These are phyloP conservation scores for Globisporangium emineosum DNA, from an alignment of 352 stramenopile genomes.

Conservation along the genomic window DNA sequence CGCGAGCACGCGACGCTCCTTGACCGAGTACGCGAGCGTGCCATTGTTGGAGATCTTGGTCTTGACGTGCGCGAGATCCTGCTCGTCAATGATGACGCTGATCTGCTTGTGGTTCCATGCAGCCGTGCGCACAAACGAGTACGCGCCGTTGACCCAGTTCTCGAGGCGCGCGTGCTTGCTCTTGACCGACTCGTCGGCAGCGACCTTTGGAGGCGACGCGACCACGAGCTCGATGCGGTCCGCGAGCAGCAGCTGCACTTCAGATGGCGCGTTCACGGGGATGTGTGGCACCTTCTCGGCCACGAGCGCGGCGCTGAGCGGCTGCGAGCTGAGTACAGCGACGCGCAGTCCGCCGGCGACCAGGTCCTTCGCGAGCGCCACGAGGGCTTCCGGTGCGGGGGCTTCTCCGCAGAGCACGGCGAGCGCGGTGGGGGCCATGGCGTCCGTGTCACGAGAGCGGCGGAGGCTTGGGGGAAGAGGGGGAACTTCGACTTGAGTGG, in stretches of 20 bases:
- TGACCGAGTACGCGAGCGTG: conserved; percentile 60
- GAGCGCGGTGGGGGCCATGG: conserved; percentile 44
- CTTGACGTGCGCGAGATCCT: conserved; percentile 46
- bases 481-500: conserved; percentile 18
- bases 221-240: conserved; percentile 72
- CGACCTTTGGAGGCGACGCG: conserved; percentile 41
- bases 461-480: not conserved
- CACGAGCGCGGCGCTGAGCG: conserved; percentile 54
- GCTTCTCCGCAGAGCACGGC: conserved; percentile 67
- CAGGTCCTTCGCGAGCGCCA: conserved; percentile 48
- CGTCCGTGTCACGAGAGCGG: not conserved
- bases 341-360: conserved; percentile 56
- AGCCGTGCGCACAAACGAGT: conserved; percentile 76
- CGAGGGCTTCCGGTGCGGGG: conserved; percentile 35
- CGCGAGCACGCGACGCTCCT: conserved; percentile 63
- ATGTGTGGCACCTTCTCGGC: conserved; percentile 75
- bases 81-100: conserved; percentile 69
- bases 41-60: conserved; percentile 64
- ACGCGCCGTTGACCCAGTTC: conserved; percentile 69
- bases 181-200: conserved; percentile 32
- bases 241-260: conserved; percentile 67
- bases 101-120: conserved; percentile 89
- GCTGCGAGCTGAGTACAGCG: conserved; percentile 52
- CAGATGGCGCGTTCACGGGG: conserved; percentile 48
- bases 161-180: conserved; percentile 43